These are phyloP conservation scores for Alternaria solani DNA, from an alignment of 2,329 filamentous ascomycete genomes.

Conservation along the genomic window DNA sequence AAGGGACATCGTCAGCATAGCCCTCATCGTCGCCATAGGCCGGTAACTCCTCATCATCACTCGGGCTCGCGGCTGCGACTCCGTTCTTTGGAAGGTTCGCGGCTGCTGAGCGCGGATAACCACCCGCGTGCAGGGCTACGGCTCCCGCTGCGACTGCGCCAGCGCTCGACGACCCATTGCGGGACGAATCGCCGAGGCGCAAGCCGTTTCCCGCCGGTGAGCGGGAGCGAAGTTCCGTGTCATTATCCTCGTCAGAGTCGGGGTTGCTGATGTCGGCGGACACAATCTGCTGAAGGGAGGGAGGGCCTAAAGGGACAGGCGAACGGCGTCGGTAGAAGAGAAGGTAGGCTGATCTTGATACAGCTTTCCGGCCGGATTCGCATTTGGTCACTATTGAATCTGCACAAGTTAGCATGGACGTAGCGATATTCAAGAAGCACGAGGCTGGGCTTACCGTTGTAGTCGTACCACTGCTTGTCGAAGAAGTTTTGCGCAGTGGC, in stretches of 20 bases:
- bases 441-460: slow-evolving; percentile 73
- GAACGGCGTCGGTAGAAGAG: slow-evolving; percentile 94
- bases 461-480: slow-evolving; percentile 91
- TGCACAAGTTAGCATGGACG: slow-evolving; percentile 47
- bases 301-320: slow-evolving; percentile 77
- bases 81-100: slow-evolving; percentile 45
- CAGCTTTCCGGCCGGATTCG: slow-evolving; percentile 67
- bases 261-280: slow-evolving; percentile 60
- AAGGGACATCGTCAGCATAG: slow-evolving; percentile 16
- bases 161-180: slow-evolving; percentile 90
- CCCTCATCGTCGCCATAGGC: slow-evolving; percentile 37
- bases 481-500: slow-evolving; percentile 93
- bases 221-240: slow-evolving; percentile 45
- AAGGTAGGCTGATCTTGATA: slow-evolving; percentile 84
- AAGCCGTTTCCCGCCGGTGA: slow-evolving; percentile 79
- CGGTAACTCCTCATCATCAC: slow-evolving; percentile 31
- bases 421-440: neutral
- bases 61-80: slow-evolving; percentile 46
- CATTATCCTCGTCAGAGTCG: slow-evolving; percentile 56
- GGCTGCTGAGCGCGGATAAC: slow-evolving; percentile 44
- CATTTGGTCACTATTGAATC: slow-evolving; percentile 76
- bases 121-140: slow-evolving; percentile 49
- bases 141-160: slow-evolving; percentile 77
- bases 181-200: slow-evolving; percentile 88
- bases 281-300: slow-evolving; percentile 74